Conservation (phyloP, 768 basidiomycete genomes). For the Lepiota subincarnata region DNA sequence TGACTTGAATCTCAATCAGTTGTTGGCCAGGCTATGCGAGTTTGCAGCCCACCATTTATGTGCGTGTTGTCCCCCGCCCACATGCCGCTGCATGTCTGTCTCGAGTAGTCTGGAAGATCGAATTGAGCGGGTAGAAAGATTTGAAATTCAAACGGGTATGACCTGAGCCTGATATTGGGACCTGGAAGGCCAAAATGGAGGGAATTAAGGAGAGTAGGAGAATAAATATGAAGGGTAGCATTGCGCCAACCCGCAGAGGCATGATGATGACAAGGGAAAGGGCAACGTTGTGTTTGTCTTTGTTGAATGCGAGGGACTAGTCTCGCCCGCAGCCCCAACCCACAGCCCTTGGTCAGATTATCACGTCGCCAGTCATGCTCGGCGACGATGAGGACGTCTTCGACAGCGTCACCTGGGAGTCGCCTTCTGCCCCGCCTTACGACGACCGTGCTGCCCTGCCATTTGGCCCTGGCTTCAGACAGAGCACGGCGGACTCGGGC, state of each 20-base stretch:
- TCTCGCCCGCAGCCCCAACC: neutral
- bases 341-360: constrained; percentile 3
- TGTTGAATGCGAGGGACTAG: constrained; percentile 28
- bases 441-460: constrained; percentile 38
- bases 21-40: neutral
- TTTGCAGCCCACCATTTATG: constrained; percentile 69
- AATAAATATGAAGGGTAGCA: constrained; percentile 18
- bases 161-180: constrained; percentile 63
- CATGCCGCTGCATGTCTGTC: constrained; percentile 96
- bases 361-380: constrained; percentile 47
- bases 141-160: constrained; percentile 11
- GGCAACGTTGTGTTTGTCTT: constrained; percentile 28
- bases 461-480: constrained; percentile 74
- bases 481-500: constrained; percentile 71
- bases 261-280: constrained; percentile 23
- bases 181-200: constrained; percentile 50
- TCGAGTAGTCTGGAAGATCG: constrained; percentile 56
- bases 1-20: constrained; percentile 40
- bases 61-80: constrained; percentile 75
- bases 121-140: constrained; percentile 10
- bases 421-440: constrained; percentile 54
- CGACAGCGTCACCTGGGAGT: constrained; percentile 90
- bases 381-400: constrained; percentile 88
- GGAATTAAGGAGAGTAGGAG: constrained; percentile 28
- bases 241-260: constrained; percentile 18